Base-by-base conservation (phyloP, 352 stramenopile genomes). In the Vaucheria bursata region DNA sequence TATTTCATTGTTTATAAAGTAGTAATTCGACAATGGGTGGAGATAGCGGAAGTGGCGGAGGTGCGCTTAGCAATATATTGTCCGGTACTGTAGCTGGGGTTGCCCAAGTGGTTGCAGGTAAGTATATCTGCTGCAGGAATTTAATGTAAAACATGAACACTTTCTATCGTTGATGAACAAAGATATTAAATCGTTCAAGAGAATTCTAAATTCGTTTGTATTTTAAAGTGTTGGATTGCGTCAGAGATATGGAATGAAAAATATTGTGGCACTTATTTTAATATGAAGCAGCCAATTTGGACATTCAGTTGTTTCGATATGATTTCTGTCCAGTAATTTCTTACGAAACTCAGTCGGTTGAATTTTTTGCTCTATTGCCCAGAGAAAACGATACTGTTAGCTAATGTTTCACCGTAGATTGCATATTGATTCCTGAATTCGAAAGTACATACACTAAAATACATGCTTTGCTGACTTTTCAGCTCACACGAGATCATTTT, bases 41-140 rank as follows among this genome's bases (percentile, higher is more conserved):
- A 37, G 77, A 52, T 39, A 65, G 72, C 33, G 77, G 53, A 6
- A 66, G 71, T n/a, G n/a, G n/a, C 7, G 66, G 72, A 35, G 72
- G 72, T 64, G 71, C 77, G 3, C 18, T 82, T 3, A 82, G 74
- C 33, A 74, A 82, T 40, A 82, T 82, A 59, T 38, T 77, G 45
- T 80, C 77, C 7, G 77, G 77, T n/a, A 82, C 77, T 7, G 77
- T 82, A 64, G 77, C 77, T 1, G 77, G 77, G 49, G 73, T 82
- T 65, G 77, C 77, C 31, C 77, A 82, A 80, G 77, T 82, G 53
- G 77, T 65, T 52, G 77, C 77, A 75, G 77, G 77, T 82, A 49
- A 79, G 70, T n/a, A 69, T 34, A 4, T 6, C 18, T 34, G 5
- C 29, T 29, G 34, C 18, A 69, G 33, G 6, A 18, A 18, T 4